Percentiles rank a stretch among this genome's conserved stretches.
phyloP scores from a whole-genome alignment of 2,329 filamentous ascomycete species.

The Alternaria alternata region DNA sequence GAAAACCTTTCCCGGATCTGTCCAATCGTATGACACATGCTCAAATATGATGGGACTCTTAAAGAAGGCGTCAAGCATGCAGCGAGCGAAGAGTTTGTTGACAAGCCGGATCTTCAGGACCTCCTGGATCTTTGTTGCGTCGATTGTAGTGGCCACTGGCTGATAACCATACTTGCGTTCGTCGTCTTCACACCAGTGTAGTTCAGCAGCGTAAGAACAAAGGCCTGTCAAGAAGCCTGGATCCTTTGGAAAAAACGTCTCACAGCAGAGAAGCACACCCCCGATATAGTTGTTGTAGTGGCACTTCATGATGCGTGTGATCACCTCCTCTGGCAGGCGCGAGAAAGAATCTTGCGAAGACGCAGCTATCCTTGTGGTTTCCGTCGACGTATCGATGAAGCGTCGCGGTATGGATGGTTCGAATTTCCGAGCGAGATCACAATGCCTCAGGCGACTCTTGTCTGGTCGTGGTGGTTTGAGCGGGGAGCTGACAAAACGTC shows the following conservation, averaged over 20 bases:
- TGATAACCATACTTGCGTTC: neutral
- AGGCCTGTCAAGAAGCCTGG: neutral
- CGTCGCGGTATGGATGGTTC: neutral
- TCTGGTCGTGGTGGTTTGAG: neutral
- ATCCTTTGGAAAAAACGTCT: too few species aligned
- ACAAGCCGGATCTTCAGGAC: neutral
- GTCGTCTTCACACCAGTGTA: neutral
- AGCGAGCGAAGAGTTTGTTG: neutral
- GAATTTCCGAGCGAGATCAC: neutral
- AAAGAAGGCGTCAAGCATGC: neutral
- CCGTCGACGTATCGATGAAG: neutral
- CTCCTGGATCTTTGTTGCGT: neutral
- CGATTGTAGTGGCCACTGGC: neutral
- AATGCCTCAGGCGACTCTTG: neutral
- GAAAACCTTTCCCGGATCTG: neutral
- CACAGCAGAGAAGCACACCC: neutral
- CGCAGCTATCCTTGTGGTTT: neutral
- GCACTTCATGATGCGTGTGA: neutral
- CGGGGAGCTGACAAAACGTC: neutral
- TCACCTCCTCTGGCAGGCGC: neutral
- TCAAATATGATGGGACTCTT: neutral
- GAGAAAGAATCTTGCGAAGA: neutral
- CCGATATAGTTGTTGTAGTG: neutral
- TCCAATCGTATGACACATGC: neutral
- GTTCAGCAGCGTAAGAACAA: neutral